A percentile compares a stretch with the other conserved stretches of the same genome.
Conservation (phyloP, 306 rosid species). For the Trifolium subterraneum region DNA sequence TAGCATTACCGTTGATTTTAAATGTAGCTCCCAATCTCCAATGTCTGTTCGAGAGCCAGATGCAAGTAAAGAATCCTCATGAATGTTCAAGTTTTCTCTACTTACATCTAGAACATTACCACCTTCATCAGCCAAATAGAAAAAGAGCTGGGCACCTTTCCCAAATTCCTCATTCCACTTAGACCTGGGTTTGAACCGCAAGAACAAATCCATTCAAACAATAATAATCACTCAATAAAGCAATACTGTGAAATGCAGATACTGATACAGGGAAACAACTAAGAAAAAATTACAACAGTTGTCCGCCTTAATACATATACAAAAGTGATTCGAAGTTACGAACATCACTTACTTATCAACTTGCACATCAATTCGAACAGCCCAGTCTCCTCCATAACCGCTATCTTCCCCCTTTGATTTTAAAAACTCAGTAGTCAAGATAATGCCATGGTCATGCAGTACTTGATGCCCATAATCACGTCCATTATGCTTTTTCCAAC, state of each 20-base stretch:
- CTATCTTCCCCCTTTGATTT: constrained; percentile 79
- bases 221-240: constrained; percentile 14
- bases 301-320: constrained; percentile 9
- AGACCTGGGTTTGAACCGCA: constrained; percentile 61
- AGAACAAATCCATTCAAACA: constrained; percentile 28
- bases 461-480: constrained; percentile 86
- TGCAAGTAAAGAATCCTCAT: constrained; percentile 65
- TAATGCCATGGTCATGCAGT: constrained; percentile 75
- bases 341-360: constrained; percentile 57
- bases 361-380: constrained; percentile 68
- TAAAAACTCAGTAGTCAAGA: constrained; percentile 73
- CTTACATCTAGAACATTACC: constrained; percentile 62
- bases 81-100: constrained; percentile 55
- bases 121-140: constrained; percentile 94
- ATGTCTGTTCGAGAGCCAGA: constrained; percentile 79
- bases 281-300: constrained; percentile 25
- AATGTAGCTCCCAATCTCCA: constrained; percentile 95
- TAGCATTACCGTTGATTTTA: constrained; percentile 78
- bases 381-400: constrained; percentile 98
- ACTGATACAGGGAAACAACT: constrained; percentile 6
- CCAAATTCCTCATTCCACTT: constrained; percentile 53
- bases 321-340: constrained; percentile 23
- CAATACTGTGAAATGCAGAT: constrained; percentile 10
- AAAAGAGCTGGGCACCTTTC: constrained; percentile 72
- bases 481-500: constrained; percentile 87